A percentile compares a stretch with the other conserved stretches of the same genome.
These are phyloP conservation scores for Debaryomycetaceae sp. DNA, from an alignment of 1,139 yeast genomes.

Conservation along the genomic window DNA sequence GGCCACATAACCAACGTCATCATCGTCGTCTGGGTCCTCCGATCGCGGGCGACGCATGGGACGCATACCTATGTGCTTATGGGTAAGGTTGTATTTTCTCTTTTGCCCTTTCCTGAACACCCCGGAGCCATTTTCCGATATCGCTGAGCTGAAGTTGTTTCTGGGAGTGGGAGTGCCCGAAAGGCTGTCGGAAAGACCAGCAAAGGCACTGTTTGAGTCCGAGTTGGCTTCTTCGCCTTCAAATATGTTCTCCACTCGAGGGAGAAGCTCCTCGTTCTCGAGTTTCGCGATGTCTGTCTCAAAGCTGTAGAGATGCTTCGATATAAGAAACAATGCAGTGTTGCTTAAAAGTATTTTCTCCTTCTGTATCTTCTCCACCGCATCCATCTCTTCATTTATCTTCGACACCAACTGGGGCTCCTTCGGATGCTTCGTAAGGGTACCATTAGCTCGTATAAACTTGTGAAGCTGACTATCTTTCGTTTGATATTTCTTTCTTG, in stretches of 20 bases:
- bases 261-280: conserved; percentile 76
- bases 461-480: conserved; percentile 80
- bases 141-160: conserved; percentile 19
- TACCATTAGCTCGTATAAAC: conserved; percentile 79
- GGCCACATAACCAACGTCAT: conserved; percentile 8
- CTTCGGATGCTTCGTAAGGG: conserved; percentile 76
- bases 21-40: conserved; percentile 17
- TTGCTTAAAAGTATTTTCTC: conserved; percentile 80
- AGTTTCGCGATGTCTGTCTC: conserved; percentile 74
- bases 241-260: conserved; percentile 41
- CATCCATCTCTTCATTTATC: conserved; percentile 65
- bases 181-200: conserved; percentile 20
- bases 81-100: conserved; percentile 18
- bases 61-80: conserved; percentile 17
- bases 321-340: conserved; percentile 72
- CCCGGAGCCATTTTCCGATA: conserved; percentile 10
- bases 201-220: conserved; percentile 11
- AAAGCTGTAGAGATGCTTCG: conserved; percentile 69
- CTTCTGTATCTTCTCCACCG: conserved; percentile 60
- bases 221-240: conserved; percentile 13
- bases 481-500: conserved; percentile 62
- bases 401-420: conserved; percentile 66
- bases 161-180: conserved; percentile 35
- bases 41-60: conserved; percentile 26
- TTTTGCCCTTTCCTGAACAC: conserved; percentile 23